Percentiles rank a stretch among this genome's conserved stretches.
phyloP scores from a whole-genome alignment of 1,284 basidiomycete species.

The Schizophyllum amplum region DNA sequence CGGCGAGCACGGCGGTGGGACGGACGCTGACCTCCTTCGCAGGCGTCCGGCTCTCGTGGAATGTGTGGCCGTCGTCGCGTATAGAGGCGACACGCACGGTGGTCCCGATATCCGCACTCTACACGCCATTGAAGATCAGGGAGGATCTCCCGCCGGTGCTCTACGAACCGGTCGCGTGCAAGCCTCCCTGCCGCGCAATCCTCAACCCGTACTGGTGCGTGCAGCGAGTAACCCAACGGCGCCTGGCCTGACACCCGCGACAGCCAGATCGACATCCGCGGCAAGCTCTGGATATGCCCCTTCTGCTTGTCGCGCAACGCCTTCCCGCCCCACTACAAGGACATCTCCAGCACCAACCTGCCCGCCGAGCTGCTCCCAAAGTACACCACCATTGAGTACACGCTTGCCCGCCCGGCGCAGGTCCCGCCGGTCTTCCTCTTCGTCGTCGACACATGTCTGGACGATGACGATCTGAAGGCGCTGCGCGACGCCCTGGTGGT shows the following conservation, averaged over 20 bases:
- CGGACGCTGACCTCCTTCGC: slow-evolving; percentile 5
- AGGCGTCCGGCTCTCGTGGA: slow-evolving; percentile 95
- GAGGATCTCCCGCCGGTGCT: slow-evolving; percentile 95
- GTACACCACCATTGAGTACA: slow-evolving; percentile 99
- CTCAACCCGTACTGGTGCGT: slow-evolving; percentile 94
- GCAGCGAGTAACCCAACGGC: slow-evolving; percentile 8
- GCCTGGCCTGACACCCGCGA: slow-evolving; percentile 1
- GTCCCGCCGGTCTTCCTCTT: slow-evolving; percentile 96
- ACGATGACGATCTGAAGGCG: slow-evolving; percentile 94
- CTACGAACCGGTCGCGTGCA: slow-evolving; percentile 98
- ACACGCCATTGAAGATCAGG: slow-evolving; percentile 92
- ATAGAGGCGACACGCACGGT: slow-evolving; percentile 98
- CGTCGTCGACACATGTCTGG: slow-evolving; percentile 96
- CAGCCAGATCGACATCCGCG: slow-evolving; percentile 97
- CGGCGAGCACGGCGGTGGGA: not conserved
- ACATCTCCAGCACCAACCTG: slow-evolving; percentile 95
- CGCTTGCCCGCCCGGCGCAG: slow-evolving; percentile 83
- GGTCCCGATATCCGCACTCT: slow-evolving; percentile 96
- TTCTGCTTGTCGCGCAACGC: slow-evolving; percentile 96
- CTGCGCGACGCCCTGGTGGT: slow-evolving; percentile 90
- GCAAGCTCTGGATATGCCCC: slow-evolving; percentile 99
- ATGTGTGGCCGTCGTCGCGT: slow-evolving; percentile 96
- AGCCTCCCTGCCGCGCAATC: slow-evolving; percentile 94
- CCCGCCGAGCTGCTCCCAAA: slow-evolving; percentile 95
- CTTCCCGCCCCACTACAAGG: slow-evolving; percentile 98